A percentile compares a stretch with the other conserved stretches of the same genome.
These are phyloP conservation scores for Lathyrus oleraceus DNA, from an alignment of 306 rosid species.

Conservation along the genomic window DNA sequence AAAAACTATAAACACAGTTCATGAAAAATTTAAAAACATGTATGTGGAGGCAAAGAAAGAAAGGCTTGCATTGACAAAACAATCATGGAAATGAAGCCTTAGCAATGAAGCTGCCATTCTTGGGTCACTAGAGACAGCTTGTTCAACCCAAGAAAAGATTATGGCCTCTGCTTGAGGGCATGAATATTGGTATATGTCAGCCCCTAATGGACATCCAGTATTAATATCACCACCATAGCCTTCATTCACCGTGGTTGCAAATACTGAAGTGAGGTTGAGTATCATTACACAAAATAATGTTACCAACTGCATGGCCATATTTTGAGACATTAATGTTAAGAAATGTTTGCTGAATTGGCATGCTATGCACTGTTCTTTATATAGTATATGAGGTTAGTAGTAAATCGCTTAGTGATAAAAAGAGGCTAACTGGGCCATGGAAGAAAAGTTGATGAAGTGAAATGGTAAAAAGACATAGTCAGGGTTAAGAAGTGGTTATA, in stretches of 20 bases:
- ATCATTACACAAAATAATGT: conserved; percentile 37
- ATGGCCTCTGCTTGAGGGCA: conserved; percentile 77
- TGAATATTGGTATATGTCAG: conserved; percentile 35
- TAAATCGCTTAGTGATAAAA: conserved; percentile 13
- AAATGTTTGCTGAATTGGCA: conserved; percentile 5
- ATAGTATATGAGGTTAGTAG: conserved; percentile 36
- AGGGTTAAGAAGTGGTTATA: conserved; percentile 36
- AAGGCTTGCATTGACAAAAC: conserved; percentile 82
- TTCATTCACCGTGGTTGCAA: conserved; percentile 40
- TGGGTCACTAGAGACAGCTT: conserved; percentile 53
- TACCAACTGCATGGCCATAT: conserved; percentile 29
- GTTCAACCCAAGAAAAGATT: conserved; percentile 62
- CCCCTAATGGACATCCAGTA: conserved; percentile 38
- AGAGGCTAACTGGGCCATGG: background rate
- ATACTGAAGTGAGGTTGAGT: conserved; percentile 42
- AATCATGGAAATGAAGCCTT: conserved; percentile 86
- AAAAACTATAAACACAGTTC: background rate
- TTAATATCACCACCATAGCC: conserved; percentile 43
- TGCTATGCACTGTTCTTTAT: conserved; percentile 29
- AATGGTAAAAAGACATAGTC: conserved; percentile 35
- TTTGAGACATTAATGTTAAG: background rate
- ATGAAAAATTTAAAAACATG: background rate
- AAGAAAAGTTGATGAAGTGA: background rate
- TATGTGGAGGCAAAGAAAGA: background rate
- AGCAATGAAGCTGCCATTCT: conserved; percentile 93